Base-by-base conservation (phyloP, 2,329 filamentous ascomycete genomes). In the Clarireedia homoeocarpa region DNA sequence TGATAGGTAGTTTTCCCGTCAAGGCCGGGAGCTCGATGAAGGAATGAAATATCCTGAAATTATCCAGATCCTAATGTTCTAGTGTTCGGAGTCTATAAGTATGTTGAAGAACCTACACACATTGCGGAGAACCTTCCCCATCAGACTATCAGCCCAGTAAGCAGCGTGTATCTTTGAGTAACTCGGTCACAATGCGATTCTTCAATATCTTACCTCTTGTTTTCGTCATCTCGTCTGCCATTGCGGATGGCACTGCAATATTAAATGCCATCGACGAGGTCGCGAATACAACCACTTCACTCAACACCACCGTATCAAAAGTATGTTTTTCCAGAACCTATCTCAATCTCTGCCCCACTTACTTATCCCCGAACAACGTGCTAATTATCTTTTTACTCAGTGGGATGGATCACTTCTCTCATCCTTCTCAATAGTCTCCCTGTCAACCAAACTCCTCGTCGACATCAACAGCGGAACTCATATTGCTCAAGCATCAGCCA, bases 401-500 rank as follows among this genome's bases (percentile, higher is more conserved):
- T 48, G 51, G 23, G 24, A 38, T 15, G 51, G 51, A 15, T 38
- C 17, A 15, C 38, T 49, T 10, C 39, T 58, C 5, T 38, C 26
- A 17, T 36, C 48, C 10, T 10, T 58, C 6, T 51, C 56, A 7
- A 54, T 58, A 38, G 5, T 58, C 1, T 23, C 46, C 17, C 26
- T 50, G n/a, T 74, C 73, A 5, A 64, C 70, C 6, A 58, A 60
- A 10, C 71, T 79, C 2, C 71, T 78, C 27, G 23, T 59, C 12
- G 65, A 69, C 51, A 73, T 77, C 60, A 69, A 74, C 42, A 57
- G 69, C 30, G 73, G 73, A 55, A 73, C 71, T 27, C 56, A 63
- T 20, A 63, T 65, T 2, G 75, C 75, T 59, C 49, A 70, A 10
- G 50, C 61, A 0, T 75, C 74, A 7, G 69, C 60, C n/a, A 58